phyloP scores from a whole-genome alignment of 345 rosid genomes.

The Iberis pinnata region DNA sequence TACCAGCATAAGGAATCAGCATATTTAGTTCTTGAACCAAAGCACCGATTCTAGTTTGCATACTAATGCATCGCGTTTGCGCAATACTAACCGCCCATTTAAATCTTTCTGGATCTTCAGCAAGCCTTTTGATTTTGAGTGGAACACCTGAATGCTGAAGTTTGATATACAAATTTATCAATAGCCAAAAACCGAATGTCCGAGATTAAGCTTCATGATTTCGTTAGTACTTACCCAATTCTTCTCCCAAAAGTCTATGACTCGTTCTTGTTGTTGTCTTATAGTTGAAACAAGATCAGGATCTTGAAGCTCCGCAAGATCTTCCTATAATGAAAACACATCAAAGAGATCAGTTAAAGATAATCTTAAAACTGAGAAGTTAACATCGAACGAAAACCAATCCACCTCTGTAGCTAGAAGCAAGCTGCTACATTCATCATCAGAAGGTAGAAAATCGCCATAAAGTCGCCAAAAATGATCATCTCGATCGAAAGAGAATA shows the following conservation, averaged over 20 bases:
- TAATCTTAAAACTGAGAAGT: background rate
- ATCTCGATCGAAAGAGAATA: conserved; percentile 63
- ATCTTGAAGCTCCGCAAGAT: conserved; percentile 84
- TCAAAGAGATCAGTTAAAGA: background rate
- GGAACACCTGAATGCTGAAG: conserved; percentile 83
- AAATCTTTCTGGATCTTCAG: conserved; percentile 70
- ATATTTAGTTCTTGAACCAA: conserved; percentile 79
- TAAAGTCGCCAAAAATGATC: conserved; percentile 90
- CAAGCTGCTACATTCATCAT: conserved; percentile 79
- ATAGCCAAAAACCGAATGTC: background rate
- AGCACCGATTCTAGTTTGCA: conserved; percentile 79
- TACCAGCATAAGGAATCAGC: conserved; percentile 94
- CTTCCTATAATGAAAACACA: conserved; percentile 41
- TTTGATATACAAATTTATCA: conserved; percentile 12
- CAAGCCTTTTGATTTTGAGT: conserved; percentile 85
- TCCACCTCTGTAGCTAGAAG: conserved; percentile 90
- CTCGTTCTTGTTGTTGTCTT: conserved; percentile 63
- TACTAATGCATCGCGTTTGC: conserved; percentile 72
- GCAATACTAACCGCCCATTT: conserved; percentile 82
- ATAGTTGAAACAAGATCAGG: conserved; percentile 65
- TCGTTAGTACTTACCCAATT: conserved; percentile 87
- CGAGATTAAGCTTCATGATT: conserved; percentile 9
- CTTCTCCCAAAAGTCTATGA: conserved; percentile 74
- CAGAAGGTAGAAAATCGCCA: conserved; percentile 80
- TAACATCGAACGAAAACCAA: background rate